Base-by-base conservation (phyloP, 768 basidiomycete species). In the Boletus rufocinnamomeus region DNA sequence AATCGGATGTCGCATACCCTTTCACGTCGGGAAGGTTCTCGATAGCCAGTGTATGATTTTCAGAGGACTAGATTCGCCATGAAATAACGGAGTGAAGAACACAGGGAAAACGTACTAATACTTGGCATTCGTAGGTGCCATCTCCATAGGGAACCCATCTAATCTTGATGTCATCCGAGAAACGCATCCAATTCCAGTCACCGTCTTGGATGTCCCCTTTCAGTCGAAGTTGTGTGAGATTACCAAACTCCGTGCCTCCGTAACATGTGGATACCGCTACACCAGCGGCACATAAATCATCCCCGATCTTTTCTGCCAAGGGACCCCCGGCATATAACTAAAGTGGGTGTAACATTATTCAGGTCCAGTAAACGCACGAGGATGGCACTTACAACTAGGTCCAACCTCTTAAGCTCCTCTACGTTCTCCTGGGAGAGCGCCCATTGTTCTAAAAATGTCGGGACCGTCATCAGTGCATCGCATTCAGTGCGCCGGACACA, bases 1-100 rank as follows among this genome's bases (percentile, higher is more conserved):
- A 50, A 68, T 81, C 82, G 0, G 75, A 74, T 1, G 77, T 80
- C 0, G 75, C 77, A 52, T 78, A 65, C 2, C 54, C 57, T 35
- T 77, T 58, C 6, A 62, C 55, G 6, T 77, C 79, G 4, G 72
- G 62, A 6, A 76, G 54, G 60, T 81, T 81, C 34, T 70, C 53
- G 10, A 69, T 44, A 1, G 60, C 65, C 14, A 63, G 1, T 21
- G 34, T 37, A 11, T 46, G 28, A 0, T 38, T 46, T 11, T 55
- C 56, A 9, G 37, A 43, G 1, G 58, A 34, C 68, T 68, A 52
- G 8, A 30, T 16, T 28, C 3, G 1, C 13, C 6, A 50, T 32
- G 6, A n/a, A 11, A n/a, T 1, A 9, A 37, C 16, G 30, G 34
- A 23, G n/a, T 21, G 25, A 43, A 37, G 30, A 8, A 41, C 6